Percentiles rank a stretch among this genome's conserved stretches.
phyloP scores from a whole-genome alignment of 2,329 filamentous ascomycete species.

The Cucurbitaria berberidis region DNA sequence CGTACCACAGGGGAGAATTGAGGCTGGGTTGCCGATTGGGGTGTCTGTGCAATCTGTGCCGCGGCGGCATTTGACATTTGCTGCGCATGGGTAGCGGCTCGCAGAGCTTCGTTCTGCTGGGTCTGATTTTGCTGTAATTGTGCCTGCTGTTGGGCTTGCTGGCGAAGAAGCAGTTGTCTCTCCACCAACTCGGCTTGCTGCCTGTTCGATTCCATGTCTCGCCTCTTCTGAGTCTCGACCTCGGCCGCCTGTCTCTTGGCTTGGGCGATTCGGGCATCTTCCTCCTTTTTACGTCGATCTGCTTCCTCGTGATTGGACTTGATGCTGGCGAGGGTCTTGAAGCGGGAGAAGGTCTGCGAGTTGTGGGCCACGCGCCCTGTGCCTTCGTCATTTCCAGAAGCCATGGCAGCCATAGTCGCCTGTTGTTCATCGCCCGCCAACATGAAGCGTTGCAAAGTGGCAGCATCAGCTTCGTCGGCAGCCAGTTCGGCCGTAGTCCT shows the following conservation, averaged over 20 bases:
- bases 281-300: conserved; percentile 57
- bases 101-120: conserved; percentile 39
- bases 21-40: conserved; percentile 64
- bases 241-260: conserved; percentile 51
- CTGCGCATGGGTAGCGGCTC: conserved; percentile 48
- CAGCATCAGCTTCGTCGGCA: conserved; percentile 89
- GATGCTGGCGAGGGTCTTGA: conserved; percentile 89
- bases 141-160: conserved; percentile 50
- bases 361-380: conserved; percentile 66
- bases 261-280: conserved; percentile 54
- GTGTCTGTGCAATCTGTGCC: conserved; percentile 44
- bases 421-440: conserved; percentile 87
- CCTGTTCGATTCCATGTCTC: conserved; percentile 40
- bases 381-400: conserved; percentile 73
- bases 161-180: conserved; percentile 59
- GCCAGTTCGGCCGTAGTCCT: conserved; percentile 93
- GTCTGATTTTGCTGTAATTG: conserved; percentile 26
- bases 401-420: conserved; percentile 61
- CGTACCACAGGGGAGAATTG: conserved; percentile 66
- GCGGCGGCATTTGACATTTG: conserved; percentile 34
- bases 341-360: conserved; percentile 88
- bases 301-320: conserved; percentile 77
- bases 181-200: conserved; percentile 44
- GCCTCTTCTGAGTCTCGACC: conserved; percentile 42
- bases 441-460: conserved; percentile 90